These are phyloP conservation scores for Fusarium haematococcum DNA, from an alignment of 2,329 filamentous ascomycete species.

Conservation along the genomic window DNA sequence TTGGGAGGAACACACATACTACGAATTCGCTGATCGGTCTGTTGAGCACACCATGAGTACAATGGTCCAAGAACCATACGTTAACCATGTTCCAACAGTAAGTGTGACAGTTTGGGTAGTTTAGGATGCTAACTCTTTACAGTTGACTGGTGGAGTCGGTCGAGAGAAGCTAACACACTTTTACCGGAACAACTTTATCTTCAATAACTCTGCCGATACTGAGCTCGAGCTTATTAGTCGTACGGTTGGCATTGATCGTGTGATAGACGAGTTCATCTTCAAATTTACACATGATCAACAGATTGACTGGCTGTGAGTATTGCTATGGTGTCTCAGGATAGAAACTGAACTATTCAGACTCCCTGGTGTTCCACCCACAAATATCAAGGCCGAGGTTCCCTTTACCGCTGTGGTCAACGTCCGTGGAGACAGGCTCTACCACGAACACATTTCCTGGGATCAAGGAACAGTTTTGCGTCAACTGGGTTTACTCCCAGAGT, in stretches of 20 bases:
- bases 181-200: constrained; percentile 81
- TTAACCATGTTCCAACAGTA: constrained; percentile 80
- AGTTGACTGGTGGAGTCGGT: constrained; percentile 77
- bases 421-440: constrained; percentile 71
- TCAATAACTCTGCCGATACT: constrained; percentile 76
- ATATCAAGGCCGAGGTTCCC: constrained; percentile 65
- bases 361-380: constrained; percentile 67
- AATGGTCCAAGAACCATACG: constrained; percentile 83
- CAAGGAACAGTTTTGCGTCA: constrained; percentile 73
- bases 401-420: constrained; percentile 73
- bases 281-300: constrained; percentile 71
- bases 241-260: constrained; percentile 77
- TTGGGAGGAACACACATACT: constrained; percentile 82
- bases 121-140: not conserved
- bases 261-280: constrained; percentile 78
- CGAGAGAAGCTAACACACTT: constrained; percentile 72
- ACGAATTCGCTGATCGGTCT: constrained; percentile 76
- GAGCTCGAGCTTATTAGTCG: constrained; percentile 76
- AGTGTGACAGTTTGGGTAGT: constrained; percentile 38
- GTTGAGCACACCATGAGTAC: constrained; percentile 83
- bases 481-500: constrained; percentile 67
- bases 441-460: constrained; percentile 78
- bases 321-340: not conserved
- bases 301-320: constrained; percentile 76
- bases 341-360: constrained; percentile 45